Evolutionary conservation across 2,329 filamentous ascomycete species (phyloP), one percentile per base, ranked within the genome.

Genomic region (Xylariaceae sp.): DNA sequence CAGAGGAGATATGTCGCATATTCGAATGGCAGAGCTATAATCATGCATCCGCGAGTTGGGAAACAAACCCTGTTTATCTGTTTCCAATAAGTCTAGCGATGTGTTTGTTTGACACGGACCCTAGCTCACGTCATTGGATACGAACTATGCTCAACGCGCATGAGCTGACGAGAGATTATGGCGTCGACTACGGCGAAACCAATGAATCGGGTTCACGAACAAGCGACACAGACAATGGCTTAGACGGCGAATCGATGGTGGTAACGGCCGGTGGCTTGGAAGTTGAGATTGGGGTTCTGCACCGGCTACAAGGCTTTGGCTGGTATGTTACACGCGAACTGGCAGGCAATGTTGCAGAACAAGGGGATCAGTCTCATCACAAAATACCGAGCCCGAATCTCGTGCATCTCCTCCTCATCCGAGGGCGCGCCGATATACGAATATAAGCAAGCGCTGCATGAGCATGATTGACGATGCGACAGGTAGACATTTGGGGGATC

Each of bases 11-110:
- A 13, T 49, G 47, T 19, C 40, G 40, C 6, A 31, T 38, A n/a
- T 43, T 43, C 14, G 40, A 49, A 42, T 49, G 47, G 47, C 47
- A 49, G 31, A 49, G 47, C 17, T 12, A 1, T 6, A 38, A 49
- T 13, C 40, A 49, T 19, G 13, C 39, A 7, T 34, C 40, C 1
- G 10, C 17, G 7, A 7, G 31, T 19, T 28, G 22, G 22, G 47
- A 49, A 16, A 31, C 40, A 12, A 49, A 49, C 47, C 38, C 39
- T n/a, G 31, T 49, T 22, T 49, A 49, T 22, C 31, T 49, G 40
- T 43, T 49, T 38, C 47, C 47, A 9, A 43, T 49, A 11, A 34
- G 47, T 31, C 39, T 49, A 2, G 40, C 47, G n/a, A 31, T 49
- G 31, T 42, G 47, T 41, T 33, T 49, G 18, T 43, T 49, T 16